Percentiles rank a stretch among this genome's conserved stretches.
These are phyloP conservation scores for Asterochloris erici DNA, from an alignment of 139 green algal species.

Conservation along the genomic window DNA sequence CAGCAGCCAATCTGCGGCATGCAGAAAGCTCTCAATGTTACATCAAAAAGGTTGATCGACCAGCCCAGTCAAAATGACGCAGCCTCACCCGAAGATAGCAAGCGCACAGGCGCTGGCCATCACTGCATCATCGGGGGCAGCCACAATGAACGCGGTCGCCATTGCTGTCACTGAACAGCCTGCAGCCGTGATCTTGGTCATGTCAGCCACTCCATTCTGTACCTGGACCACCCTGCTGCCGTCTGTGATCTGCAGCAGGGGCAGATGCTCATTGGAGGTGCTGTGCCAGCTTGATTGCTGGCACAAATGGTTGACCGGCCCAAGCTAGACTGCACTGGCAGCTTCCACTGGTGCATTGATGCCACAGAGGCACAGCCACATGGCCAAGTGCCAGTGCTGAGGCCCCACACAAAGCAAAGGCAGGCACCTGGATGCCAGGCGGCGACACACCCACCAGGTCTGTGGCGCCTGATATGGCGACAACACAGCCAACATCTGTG, in stretches of 20 bases:
- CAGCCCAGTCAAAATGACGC: neutral
- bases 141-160: conserved; percentile 65
- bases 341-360: too few species aligned
- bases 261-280: too few species aligned
- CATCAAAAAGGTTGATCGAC: too few species aligned
- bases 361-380: too few species aligned
- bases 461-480: conserved; percentile 62
- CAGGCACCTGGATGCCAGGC: too few species aligned
- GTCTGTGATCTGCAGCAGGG: conserved; percentile 54
- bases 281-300: too few species aligned
- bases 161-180: conserved; percentile 77
- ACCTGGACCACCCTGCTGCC: conserved; percentile 46
- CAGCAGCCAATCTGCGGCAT: neutral
- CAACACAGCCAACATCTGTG: conserved; percentile 45
- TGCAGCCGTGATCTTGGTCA: conserved; percentile 70
- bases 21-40: neutral
- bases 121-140: conserved; percentile 41
- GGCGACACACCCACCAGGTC: conserved; percentile 47
- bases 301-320: too few species aligned
- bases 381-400: too few species aligned
- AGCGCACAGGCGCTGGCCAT: conserved; percentile 61
- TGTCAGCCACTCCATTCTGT: conserved; percentile 53
- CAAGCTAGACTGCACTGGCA: too few species aligned
- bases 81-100: conserved; percentile 67
- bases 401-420: too few species aligned